Evolutionary conservation across 2,329 filamentous ascomycete genomes (phyloP).

Genomic region (Zalaria sp.): DNA sequence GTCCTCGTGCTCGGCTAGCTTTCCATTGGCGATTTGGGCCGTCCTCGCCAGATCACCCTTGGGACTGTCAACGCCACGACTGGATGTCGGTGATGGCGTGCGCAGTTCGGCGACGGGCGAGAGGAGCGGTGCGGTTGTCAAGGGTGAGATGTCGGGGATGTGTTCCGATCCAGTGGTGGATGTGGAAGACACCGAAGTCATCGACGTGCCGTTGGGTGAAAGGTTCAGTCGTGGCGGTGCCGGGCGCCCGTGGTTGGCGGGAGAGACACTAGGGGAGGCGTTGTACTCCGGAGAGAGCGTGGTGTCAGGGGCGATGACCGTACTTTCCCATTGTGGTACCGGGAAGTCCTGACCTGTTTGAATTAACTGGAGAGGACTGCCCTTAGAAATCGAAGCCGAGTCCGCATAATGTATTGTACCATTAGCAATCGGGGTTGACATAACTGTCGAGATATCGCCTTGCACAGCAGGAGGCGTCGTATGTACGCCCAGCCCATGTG

Average conservation of each 20-base stretch:
- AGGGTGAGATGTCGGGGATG: background rate
- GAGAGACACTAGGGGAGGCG: background rate
- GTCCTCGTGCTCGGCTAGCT: conserved; percentile 10
- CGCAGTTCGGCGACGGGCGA: conserved; percentile 62
- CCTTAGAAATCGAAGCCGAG: too few relatives aligned
- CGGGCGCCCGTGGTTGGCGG: conserved; percentile 22
- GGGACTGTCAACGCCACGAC: conserved; percentile 36
- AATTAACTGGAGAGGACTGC: too few relatives aligned
- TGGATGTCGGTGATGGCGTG: conserved; percentile 54
- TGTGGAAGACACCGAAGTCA: background rate
- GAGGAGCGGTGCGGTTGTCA: conserved; percentile 28
- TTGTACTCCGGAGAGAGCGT: background rate
- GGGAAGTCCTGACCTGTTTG: too few relatives aligned
- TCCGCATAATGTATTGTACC: too few relatives aligned
- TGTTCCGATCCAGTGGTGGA: background rate
- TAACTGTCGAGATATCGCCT: too few relatives aligned
- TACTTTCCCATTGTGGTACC: too few relatives aligned
- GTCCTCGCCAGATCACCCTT: conserved; percentile 8
- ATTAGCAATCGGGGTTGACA: too few relatives aligned
- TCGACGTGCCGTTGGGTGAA: conserved; percentile 27
- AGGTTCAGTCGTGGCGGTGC: conserved; percentile 37
- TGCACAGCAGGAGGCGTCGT: too few relatives aligned
- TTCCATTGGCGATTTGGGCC: conserved; percentile 15
- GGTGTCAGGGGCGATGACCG: too few relatives aligned
- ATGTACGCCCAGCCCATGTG: too few relatives aligned